Conservation (phyloP, 1,139 yeast genomes). For the Nakaseomyces glabratus region DNA sequence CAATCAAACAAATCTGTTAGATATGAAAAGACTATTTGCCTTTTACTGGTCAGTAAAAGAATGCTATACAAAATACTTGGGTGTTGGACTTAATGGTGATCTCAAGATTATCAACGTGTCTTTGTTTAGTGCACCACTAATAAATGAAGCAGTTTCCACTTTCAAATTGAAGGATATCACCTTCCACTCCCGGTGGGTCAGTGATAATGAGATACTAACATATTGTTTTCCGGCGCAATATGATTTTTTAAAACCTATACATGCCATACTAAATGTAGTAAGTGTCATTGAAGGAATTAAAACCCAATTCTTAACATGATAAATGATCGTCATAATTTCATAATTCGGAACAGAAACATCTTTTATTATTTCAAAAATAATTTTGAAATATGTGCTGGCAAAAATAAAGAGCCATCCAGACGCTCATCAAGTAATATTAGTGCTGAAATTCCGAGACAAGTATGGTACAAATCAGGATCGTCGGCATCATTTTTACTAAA, state of each 20-base stretch:
- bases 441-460: constrained; percentile 53
- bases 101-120: constrained; percentile 29
- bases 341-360: no score
- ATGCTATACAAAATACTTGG: constrained; percentile 53
- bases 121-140: not conserved
- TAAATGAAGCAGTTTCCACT: not conserved
- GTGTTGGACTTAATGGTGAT: constrained; percentile 52
- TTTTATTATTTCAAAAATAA: no score
- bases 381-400: no score
- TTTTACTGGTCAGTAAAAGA: constrained; percentile 70
- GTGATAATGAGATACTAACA: not conserved
- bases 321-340: no score
- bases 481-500: constrained; percentile 58
- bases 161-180: not conserved
- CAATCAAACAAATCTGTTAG: constrained; percentile 3
- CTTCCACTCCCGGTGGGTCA: constrained; percentile 2
- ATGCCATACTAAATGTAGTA: no score
- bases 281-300: no score
- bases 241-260: no score
- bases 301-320: no score
- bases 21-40: constrained; percentile 33
- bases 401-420: constrained; percentile 26
- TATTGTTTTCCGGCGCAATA: constrained; percentile 1
- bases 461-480: constrained; percentile 66
- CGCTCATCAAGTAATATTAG: constrained; percentile 38